Evolutionary conservation across 2,329 filamentous ascomycete genomes (phyloP).

Genomic region (Venturia oleaginea): DNA sequence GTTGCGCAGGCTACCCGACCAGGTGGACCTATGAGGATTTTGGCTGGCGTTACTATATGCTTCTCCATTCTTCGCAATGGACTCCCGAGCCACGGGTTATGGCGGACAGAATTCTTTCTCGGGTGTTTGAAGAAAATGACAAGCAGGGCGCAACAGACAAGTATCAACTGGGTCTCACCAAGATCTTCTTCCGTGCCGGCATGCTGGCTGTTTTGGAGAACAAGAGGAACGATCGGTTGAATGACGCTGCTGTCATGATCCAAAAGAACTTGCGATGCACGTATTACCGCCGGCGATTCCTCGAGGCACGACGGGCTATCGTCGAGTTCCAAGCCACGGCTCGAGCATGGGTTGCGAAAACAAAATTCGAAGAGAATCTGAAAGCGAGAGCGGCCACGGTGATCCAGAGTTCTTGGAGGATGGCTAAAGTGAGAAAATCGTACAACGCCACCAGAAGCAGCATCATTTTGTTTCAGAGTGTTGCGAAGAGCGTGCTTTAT

Average conservation of each 20-base stretch:
- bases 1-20: slow-evolving; percentile 92
- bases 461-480: slow-evolving; percentile 78
- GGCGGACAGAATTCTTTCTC: slow-evolving; percentile 84
- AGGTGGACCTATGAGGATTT: slow-evolving; percentile 99
- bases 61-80: slow-evolving; percentile 83
- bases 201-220: slow-evolving; percentile 99
- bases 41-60: slow-evolving; percentile 94
- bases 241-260: slow-evolving; percentile 92
- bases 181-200: slow-evolving; percentile 98
- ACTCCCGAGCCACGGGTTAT: slow-evolving; percentile 89
- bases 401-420: slow-evolving; percentile 92
- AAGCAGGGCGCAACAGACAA: slow-evolving; percentile 69
- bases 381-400: slow-evolving; percentile 81
- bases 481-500: slow-evolving; percentile 84
- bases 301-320: slow-evolving; percentile 76
- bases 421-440: slow-evolving; percentile 75
- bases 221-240: slow-evolving; percentile 78
- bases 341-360: slow-evolving; percentile 69
- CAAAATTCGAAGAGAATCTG: slow-evolving; percentile 68
- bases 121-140: slow-evolving; percentile 67
- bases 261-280: slow-evolving; percentile 96
- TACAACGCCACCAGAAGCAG: slow-evolving; percentile 74
- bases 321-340: slow-evolving; percentile 69
- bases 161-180: slow-evolving; percentile 94
- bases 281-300: slow-evolving; percentile 86